A percentile compares a stretch with the other conserved stretches of the same genome.
Conservation (phyloP, 441 rosid species). For the Gossypium gossypioides region DNA sequence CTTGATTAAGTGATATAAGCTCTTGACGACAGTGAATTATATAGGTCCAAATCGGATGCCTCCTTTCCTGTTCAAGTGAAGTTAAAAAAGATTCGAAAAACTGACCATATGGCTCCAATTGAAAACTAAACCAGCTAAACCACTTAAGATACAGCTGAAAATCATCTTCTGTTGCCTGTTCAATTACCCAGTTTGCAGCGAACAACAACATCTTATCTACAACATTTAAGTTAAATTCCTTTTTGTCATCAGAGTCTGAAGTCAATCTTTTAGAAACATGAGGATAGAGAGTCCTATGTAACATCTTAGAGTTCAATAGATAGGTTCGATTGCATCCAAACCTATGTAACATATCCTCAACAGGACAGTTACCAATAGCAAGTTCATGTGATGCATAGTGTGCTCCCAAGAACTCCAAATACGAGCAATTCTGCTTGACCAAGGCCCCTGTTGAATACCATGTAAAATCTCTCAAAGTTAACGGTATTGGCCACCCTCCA, state of each 20-base stretch:
- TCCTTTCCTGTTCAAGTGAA: conserved; percentile 42
- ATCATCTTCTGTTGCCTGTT: conserved; percentile 72
- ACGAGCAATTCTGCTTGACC: conserved; percentile 74
- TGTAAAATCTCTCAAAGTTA: conserved; percentile 50
- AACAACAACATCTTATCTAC: conserved; percentile 43
- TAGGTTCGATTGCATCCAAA: conserved; percentile 19
- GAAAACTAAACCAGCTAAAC: conserved; percentile 64
- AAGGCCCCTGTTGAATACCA: conserved; percentile 58
- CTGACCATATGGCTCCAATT: conserved; percentile 33
- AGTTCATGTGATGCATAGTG: conserved; percentile 40
- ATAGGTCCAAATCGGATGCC: conserved; percentile 72
- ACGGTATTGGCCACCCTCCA: conserved; percentile 84
- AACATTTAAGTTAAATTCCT: conserved; percentile 23
- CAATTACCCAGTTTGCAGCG: conserved; percentile 76
- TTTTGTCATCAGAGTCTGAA: conserved; percentile 16
- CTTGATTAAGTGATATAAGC: conserved; percentile 33
- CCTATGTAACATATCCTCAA: conserved; percentile 23
- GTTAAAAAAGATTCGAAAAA: conserved; percentile 35
- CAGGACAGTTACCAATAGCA: conserved; percentile 19
- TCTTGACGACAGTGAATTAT: conserved; percentile 33
- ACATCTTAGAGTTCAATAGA: conserved; percentile 29
- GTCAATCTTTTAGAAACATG: conserved; percentile 26
- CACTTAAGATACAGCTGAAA: conserved; percentile 54
- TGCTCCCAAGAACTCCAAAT: conserved; percentile 71
- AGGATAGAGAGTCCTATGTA: conserved; percentile 37